Conservation (phyloP, 352 stramenopile genomes). For the Pythium monospermum region DNA sequence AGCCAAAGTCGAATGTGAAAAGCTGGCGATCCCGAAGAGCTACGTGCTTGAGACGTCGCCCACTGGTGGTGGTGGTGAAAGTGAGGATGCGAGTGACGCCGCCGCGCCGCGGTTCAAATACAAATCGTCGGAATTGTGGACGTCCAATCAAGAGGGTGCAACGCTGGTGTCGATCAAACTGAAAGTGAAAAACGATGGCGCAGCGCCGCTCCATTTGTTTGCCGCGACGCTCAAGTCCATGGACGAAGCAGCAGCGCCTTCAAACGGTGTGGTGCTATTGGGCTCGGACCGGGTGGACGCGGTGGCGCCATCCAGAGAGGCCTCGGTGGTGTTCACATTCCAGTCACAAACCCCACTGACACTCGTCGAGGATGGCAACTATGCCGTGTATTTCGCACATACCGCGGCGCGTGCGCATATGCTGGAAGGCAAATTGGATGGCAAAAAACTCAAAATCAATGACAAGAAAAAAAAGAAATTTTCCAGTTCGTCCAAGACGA, state of each 20-base stretch:
- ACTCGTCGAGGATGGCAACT: constrained; percentile 22
- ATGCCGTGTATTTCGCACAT: constrained; percentile 59
- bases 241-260: not conserved
- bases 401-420: constrained; percentile 47
- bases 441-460: constrained; percentile 26
- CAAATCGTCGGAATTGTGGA: constrained; percentile 16
- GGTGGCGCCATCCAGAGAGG: constrained; percentile 2
- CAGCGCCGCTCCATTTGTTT: constrained; percentile 17
- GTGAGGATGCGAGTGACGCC: not conserved
- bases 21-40: constrained; percentile 8
- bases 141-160: not conserved
- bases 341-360: constrained; percentile 10
- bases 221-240: constrained; percentile 16
- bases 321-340: constrained; percentile 7
- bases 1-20: constrained; percentile 1
- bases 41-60: constrained; percentile 7
- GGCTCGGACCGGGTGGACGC: not conserved
- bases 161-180: constrained; percentile 11
- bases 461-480: constrained; percentile 22
- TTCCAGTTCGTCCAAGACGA: constrained; percentile 17
- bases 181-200: constrained; percentile 18
- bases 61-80: too few species aligned
- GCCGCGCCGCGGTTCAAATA: constrained; percentile 14
- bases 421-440: constrained; percentile 39
- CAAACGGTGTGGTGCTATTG: constrained; percentile 11